Percentiles rank a stretch among this genome's conserved stretches.
Evolutionary conservation across 257 asterid species (phyloP).

Genomic region (Echites panduratus): DNA sequence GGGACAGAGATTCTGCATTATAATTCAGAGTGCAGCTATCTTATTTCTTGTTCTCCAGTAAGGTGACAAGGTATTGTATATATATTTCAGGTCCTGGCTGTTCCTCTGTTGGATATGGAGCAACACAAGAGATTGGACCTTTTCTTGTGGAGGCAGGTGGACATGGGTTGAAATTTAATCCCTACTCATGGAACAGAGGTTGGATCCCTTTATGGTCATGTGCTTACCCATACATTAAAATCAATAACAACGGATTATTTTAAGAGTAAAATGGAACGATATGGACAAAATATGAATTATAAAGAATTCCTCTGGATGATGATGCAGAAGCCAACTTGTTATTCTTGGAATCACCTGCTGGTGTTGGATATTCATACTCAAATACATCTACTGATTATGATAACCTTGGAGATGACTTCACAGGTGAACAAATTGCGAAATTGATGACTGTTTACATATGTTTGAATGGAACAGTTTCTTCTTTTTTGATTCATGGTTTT

Average conservation of each 20-base stretch:
- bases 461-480: neutral
- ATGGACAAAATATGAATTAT: neutral
- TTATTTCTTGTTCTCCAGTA: constrained; percentile 6
- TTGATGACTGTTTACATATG: no score
- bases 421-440: constrained; percentile 36
- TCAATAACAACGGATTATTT: neutral
- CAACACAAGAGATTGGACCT: constrained; percentile 96
- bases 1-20: constrained; percentile 5
- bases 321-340: constrained; percentile 83
- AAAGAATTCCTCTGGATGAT: constrained; percentile 16
- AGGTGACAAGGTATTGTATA: constrained; percentile 20
- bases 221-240: neutral
- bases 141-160: constrained; percentile 61
- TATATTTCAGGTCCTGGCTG: constrained; percentile 84
- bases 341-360: constrained; percentile 86
- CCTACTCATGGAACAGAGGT: constrained; percentile 90
- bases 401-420: constrained; percentile 70
- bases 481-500: neutral
- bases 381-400: constrained; percentile 66
- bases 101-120: constrained; percentile 97
- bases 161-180: constrained; percentile 45
- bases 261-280: neutral
- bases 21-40: neutral
- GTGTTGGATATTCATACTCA: constrained; percentile 89
- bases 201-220: constrained; percentile 8